Evolutionary conservation across 1,284 basidiomycete genomes (phyloP).

Genomic region (Ceratobasidium sp.): DNA sequence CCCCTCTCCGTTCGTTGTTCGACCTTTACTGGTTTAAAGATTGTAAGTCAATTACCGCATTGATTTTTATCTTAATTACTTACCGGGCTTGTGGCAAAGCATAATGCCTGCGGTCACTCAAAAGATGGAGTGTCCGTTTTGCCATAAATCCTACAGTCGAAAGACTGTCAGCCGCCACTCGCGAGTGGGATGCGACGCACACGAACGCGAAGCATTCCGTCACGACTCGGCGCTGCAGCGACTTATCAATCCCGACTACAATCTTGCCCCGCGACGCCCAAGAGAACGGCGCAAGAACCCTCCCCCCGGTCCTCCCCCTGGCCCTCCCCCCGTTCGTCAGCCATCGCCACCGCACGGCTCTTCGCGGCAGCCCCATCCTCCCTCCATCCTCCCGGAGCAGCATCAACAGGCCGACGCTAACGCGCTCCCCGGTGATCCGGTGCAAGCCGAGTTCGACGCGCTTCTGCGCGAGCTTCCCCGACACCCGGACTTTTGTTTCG

Average conservation of each 20-base stretch:
- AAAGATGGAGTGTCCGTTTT: slow-evolving; percentile 11
- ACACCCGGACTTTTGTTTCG: neutral
- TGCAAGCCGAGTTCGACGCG: neutral
- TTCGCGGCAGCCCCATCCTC: neutral
- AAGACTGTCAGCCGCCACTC: neutral
- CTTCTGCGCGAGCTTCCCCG: neutral
- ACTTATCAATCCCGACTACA: neutral
- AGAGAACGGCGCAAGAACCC: neutral
- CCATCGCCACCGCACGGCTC: neutral
- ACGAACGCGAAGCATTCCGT: neutral
- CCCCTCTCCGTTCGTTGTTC: no score
- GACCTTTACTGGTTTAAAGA: no score
- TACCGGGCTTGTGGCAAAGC: neutral
- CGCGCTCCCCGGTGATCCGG: neutral
- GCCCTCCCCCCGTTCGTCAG: neutral
- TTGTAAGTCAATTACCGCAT: no score
- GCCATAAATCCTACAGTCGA: neutral
- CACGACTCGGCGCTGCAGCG: neutral
- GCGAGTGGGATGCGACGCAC: neutral
- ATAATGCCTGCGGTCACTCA: neutral
- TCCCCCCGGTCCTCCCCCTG: no score
- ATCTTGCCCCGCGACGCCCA: neutral
- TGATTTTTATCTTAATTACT: no score
- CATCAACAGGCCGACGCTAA: neutral
- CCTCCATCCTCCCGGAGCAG: neutral